These are phyloP conservation scores for Amanita muscaria DNA, from an alignment of 768 basidiomycete genomes.

Conservation along the genomic window DNA sequence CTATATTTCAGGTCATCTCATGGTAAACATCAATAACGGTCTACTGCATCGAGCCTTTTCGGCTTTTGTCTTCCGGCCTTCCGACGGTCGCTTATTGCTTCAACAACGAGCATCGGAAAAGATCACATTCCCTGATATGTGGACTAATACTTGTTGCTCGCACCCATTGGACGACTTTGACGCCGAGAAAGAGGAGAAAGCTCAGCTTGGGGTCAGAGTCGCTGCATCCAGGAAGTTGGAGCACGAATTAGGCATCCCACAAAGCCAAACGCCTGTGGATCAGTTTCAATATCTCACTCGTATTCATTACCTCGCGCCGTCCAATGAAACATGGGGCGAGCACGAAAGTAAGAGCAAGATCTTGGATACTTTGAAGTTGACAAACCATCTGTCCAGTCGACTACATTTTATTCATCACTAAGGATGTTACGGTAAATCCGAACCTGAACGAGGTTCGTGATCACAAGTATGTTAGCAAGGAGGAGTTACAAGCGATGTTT, in stretches of 20 bases:
- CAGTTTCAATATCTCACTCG: slow-evolving; percentile 90
- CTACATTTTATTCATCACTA: slow-evolving; percentile 92
- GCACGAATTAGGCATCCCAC: slow-evolving; percentile 93
- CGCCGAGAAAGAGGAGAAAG: slow-evolving; percentile 65
- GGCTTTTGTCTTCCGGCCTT: slow-evolving; percentile 91
- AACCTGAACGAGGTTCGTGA: slow-evolving; percentile 91
- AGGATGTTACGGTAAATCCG: slow-evolving; percentile 72
- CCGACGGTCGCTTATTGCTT: slow-evolving; percentile 85
- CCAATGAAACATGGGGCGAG: slow-evolving; percentile 91
- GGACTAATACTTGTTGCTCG: slow-evolving; percentile 99
- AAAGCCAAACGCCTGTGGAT: slow-evolving; percentile 65
- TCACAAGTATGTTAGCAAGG: slow-evolving; percentile 84
- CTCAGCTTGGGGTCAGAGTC: slow-evolving; percentile 74
- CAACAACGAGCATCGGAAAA: slow-evolving; percentile 97
- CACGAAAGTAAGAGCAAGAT: slow-evolving; percentile 68
- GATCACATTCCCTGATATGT: slow-evolving; percentile 99
- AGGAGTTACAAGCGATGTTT: slow-evolving; percentile 89
- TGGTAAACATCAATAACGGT: slow-evolving; percentile 93
- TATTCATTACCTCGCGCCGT: slow-evolving; percentile 96
- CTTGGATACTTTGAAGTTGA: not conserved
- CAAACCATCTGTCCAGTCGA: slow-evolving; percentile 56
- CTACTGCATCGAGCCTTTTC: slow-evolving; percentile 97
- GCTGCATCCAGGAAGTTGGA: slow-evolving; percentile 95
- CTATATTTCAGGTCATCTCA: slow-evolving; percentile 69
- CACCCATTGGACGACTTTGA: slow-evolving; percentile 93